Conservation (phyloP, 371 early-diverging fungal species). For the Apophysomyces sp. region DNA sequence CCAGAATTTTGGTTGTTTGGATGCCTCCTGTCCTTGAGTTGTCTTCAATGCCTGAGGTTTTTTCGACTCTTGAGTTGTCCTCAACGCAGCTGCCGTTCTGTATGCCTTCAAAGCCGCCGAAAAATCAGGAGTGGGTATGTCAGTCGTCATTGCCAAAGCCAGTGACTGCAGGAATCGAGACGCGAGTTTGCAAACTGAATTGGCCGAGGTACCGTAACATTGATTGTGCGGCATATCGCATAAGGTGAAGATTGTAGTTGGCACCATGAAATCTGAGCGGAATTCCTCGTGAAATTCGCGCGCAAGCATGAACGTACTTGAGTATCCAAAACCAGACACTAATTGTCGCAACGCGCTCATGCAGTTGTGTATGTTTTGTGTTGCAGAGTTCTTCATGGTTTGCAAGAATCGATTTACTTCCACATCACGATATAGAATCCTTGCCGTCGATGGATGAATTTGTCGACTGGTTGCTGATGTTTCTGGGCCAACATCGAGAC, state of each 20-base stretch:
- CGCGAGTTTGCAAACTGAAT: slow-evolving; percentile 3
- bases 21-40: too few relatives aligned
- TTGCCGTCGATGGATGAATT: slow-evolving; percentile 6
- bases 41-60: too few relatives aligned
- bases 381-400: not conserved
- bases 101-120: too few relatives aligned
- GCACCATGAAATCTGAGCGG: slow-evolving; percentile 2
- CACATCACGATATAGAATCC: slow-evolving; percentile 3
- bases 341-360: slow-evolving; percentile 5
- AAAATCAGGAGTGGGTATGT: too few relatives aligned
- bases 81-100: too few relatives aligned
- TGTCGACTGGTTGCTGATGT: not conserved
- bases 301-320: not conserved
- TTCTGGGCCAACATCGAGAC: not conserved
- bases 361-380: not conserved
- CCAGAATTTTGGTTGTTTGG: too few relatives aligned
- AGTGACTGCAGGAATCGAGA: slow-evolving; percentile 8
- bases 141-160: too few relatives aligned
- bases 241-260: slow-evolving; percentile 5
- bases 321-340: slow-evolving; percentile 1
- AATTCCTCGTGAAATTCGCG: slow-evolving; percentile 5
- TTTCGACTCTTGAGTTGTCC: too few relatives aligned
- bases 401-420: not conserved
- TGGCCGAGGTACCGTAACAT: slow-evolving; percentile 5
- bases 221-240: slow-evolving; percentile 11